Conservation (phyloP, 495 filamentous ascomycete species). For the Podospora pseudopauciseta region DNA sequence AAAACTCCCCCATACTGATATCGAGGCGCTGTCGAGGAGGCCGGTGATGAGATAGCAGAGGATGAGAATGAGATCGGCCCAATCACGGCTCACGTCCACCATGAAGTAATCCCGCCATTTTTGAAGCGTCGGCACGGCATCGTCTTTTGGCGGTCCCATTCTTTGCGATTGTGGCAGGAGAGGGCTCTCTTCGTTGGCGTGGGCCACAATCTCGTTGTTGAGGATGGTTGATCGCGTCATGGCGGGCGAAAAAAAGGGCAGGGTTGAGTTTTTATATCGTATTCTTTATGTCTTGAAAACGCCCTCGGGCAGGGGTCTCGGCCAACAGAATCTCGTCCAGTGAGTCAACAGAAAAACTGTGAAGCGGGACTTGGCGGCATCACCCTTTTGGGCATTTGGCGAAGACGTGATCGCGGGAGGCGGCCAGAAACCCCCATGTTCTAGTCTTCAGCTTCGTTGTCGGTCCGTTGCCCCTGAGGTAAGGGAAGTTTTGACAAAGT, state of each 20-base stretch:
- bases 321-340: not conserved
- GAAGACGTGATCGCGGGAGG: not conserved
- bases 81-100: constrained; percentile 48
- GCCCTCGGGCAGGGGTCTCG: not conserved
- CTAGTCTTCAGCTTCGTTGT: not conserved
- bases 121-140: constrained; percentile 10
- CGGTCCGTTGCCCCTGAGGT: not conserved
- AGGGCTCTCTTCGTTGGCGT: constrained; percentile 40
- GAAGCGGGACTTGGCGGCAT: constrained; percentile 2
- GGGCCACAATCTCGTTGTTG: not conserved
- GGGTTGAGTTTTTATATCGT: not conserved
- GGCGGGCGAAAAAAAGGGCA: not conserved
- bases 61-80: constrained; percentile 60
- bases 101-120: constrained; percentile 43
- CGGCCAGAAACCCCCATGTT: not conserved
- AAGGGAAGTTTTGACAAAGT: not conserved
- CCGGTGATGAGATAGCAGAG: constrained; percentile 70
- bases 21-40: constrained; percentile 66
- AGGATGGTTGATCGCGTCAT: not conserved
- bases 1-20: constrained; percentile 71
- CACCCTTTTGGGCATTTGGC: not conserved
- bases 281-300: not conserved
- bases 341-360: not conserved
- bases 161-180: constrained; percentile 26
- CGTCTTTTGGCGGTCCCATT: constrained; percentile 14